These are phyloP conservation scores for Botrytis aclada DNA, from an alignment of 2,329 filamentous ascomycete species.

Conservation along the genomic window DNA sequence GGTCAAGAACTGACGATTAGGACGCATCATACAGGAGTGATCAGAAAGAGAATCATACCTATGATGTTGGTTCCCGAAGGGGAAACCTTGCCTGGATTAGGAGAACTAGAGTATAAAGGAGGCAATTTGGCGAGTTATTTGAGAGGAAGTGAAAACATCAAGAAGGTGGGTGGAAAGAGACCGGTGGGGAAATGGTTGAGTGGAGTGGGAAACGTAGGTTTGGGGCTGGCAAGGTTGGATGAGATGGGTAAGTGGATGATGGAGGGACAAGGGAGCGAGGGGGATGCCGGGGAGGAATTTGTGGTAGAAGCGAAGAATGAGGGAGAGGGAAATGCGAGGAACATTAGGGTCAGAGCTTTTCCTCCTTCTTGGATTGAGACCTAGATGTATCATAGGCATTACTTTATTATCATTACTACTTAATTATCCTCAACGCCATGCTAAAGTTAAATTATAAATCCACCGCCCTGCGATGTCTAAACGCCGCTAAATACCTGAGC, in stretches of 20 bases:
- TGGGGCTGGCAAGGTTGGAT: conserved; percentile 83
- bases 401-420: not conserved
- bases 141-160: conserved; percentile 29
- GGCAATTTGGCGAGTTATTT: conserved; percentile 48
- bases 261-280: conserved; percentile 61
- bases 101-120: conserved; percentile 48
- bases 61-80: conserved; percentile 64
- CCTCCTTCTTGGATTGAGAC: conserved; percentile 68
- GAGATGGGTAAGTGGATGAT: conserved; percentile 81
- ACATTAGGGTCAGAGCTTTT: conserved; percentile 69
- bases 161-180: conserved; percentile 47
- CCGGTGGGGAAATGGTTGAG: conserved; percentile 77
- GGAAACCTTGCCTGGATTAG: conserved; percentile 39
- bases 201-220: conserved; percentile 79
- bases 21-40: conserved; percentile 89
- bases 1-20: conserved; percentile 96
- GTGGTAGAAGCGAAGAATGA: conserved; percentile 45
- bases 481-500: not conserved
- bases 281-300: conserved; percentile 48
- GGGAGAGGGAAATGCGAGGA: conserved; percentile 39
- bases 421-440: conserved; percentile 30
- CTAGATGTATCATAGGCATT: not conserved
- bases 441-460: conserved; percentile 24
- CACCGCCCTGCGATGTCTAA: conserved; percentile 18
- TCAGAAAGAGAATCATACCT: conserved; percentile 85